These are phyloP conservation scores for Smittium mucronatum DNA, from an alignment of 371 early-diverging fungal genomes.

Conservation along the genomic window DNA sequence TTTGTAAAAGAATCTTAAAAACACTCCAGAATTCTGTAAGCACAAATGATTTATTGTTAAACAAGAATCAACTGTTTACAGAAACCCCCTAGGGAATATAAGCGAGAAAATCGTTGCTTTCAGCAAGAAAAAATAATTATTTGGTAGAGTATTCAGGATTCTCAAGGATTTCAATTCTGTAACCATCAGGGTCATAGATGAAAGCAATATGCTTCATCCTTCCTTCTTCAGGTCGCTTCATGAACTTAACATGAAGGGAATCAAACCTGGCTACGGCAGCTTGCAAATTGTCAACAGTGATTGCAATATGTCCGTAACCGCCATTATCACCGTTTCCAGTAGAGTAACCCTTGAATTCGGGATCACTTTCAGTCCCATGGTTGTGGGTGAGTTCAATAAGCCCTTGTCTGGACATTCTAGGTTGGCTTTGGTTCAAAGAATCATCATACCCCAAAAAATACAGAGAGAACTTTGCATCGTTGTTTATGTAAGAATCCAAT, in stretches of 20 bases:
- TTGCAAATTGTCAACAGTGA: conserved; percentile 65
- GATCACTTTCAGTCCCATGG: conserved; percentile 72
- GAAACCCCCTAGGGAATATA: too few relatives aligned
- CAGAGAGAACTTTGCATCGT: conserved; percentile 59
- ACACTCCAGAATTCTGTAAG: too few relatives aligned
- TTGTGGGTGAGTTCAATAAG: conserved; percentile 78
- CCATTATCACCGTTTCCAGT: conserved; percentile 62
- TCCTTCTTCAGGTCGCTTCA: conserved; percentile 65
- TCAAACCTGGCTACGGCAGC: conserved; percentile 66
- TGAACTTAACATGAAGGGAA: conserved; percentile 50
- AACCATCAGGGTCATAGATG: conserved; percentile 75
- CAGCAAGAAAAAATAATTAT: too few relatives aligned
- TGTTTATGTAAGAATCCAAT: conserved; percentile 41
- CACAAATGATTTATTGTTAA: too few relatives aligned
- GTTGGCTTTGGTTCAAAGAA: conserved; percentile 40
- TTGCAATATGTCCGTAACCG: conserved; percentile 74
- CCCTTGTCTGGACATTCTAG: conserved; percentile 45
- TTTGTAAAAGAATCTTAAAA: too few relatives aligned
- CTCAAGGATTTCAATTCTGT: conserved; percentile 49
- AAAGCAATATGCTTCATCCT: conserved; percentile 76
- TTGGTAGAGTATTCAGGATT: not conserved
- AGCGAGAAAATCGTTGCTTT: too few relatives aligned
- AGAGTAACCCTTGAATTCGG: conserved; percentile 45
- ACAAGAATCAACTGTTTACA: too few relatives aligned
- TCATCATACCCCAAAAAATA: conserved; percentile 59